Evolutionary conservation across 306 rosid species (phyloP).

Genomic region (Leucaena leucocephala): DNA sequence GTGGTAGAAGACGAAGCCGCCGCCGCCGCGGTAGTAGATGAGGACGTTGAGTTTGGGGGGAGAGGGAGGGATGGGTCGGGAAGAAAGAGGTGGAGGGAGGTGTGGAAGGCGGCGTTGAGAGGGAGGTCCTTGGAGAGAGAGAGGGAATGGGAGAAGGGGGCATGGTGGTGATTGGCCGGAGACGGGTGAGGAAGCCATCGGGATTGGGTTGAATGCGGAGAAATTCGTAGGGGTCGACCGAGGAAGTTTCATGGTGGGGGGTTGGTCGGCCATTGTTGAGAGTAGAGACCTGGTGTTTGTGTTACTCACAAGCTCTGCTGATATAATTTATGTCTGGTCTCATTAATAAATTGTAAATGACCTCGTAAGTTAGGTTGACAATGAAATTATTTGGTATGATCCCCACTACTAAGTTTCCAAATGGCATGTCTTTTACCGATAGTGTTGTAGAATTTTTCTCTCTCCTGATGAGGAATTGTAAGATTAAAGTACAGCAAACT

Average conservation of each 20-base stretch:
- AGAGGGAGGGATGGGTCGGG: constrained; percentile 49
- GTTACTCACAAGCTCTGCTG: too few species aligned
- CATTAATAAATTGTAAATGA: too few species aligned
- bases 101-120: constrained; percentile 48
- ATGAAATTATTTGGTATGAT: too few species aligned
- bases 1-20: constrained; percentile 74
- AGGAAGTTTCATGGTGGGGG: constrained; percentile 8
- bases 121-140: constrained; percentile 61
- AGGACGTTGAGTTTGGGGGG: constrained; percentile 36
- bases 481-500: too few species aligned
- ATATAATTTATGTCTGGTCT: too few species aligned
- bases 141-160: constrained; percentile 39
- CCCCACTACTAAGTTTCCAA: too few species aligned
- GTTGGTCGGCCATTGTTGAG: constrained; percentile 3
- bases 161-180: constrained; percentile 23
- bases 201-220: constrained; percentile 58
- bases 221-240: constrained; percentile 49
- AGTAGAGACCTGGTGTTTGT: too few species aligned
- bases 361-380: too few species aligned
- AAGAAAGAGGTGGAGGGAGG: constrained; percentile 66
- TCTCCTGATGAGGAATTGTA: too few species aligned
- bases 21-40: constrained; percentile 80
- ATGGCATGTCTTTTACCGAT: too few species aligned
- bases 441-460: too few species aligned
- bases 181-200: constrained; percentile 65